A percentile compares a stretch with the other conserved stretches of the same genome.
Evolutionary conservation across 2,329 filamentous ascomycete species (phyloP).

Genomic region (Coleophoma crateriformis): DNA sequence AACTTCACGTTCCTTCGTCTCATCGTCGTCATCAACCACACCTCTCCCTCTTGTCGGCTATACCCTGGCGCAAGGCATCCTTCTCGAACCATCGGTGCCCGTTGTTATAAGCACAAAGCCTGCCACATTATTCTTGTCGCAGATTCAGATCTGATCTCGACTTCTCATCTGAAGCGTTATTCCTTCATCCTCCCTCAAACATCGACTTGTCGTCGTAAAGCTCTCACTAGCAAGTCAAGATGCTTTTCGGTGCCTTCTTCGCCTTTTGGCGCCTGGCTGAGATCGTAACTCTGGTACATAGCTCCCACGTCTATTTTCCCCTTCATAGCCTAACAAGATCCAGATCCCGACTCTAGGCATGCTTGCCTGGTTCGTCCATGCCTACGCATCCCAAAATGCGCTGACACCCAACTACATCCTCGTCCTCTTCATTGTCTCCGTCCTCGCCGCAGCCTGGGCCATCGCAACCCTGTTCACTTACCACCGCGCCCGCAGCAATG

Average conservation of each 20-base stretch:
- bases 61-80: no score
- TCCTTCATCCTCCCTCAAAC: not conserved
- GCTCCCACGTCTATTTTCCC: not conserved
- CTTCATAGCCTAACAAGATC: constrained; percentile 2
- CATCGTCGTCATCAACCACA: no score
- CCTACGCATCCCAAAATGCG: constrained; percentile 48
- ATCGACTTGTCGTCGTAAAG: not conserved
- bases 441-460: constrained; percentile 58
- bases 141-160: no score
- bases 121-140: no score
- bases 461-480: constrained; percentile 62
- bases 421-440: constrained; percentile 61
- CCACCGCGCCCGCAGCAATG: constrained; percentile 55
- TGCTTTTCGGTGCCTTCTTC: constrained; percentile 61
- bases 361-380: constrained; percentile 61
- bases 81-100: no score
- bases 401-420: constrained; percentile 59
- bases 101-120: no score
- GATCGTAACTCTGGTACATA: constrained; percentile 56
- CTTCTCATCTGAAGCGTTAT: no score
- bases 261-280: constrained; percentile 56
- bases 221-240: constrained; percentile 22
- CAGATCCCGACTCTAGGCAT: constrained; percentile 63
- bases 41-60: no score
- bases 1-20: no score